phyloP scores from a whole-genome alignment of 345 rosid genomes.

The Hypericum perforatum region DNA sequence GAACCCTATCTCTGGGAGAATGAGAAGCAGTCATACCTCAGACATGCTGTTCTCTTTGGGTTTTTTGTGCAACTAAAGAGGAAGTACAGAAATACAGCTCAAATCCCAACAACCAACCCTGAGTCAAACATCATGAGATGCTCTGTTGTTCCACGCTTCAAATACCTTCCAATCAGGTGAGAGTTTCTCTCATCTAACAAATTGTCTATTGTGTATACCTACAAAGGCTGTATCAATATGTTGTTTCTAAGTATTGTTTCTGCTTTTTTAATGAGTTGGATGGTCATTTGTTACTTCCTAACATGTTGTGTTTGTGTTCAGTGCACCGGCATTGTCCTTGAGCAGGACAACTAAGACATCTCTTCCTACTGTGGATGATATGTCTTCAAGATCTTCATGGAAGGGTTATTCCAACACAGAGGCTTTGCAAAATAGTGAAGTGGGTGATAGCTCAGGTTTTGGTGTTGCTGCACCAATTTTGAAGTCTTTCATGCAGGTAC shows the following conservation, averaged over 20 bases:
- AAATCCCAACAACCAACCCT: conserved; percentile 83
- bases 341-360: conserved; percentile 56
- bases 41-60: conserved; percentile 96
- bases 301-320: conserved; percentile 10
- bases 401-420: conserved; percentile 62
- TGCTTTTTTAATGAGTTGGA: too few species aligned
- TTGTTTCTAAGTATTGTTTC: too few species aligned
- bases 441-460: conserved; percentile 56
- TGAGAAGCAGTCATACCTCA: conserved; percentile 77
- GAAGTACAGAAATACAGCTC: conserved; percentile 70
- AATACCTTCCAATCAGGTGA: conserved; percentile 94
- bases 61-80: conserved; percentile 96
- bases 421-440: conserved; percentile 48
- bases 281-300: background rate
- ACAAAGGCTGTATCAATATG: too few species aligned
- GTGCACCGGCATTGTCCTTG: conserved; percentile 83
- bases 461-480: conserved; percentile 82
- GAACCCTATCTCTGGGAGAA: conserved; percentile 96
- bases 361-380: conserved; percentile 36
- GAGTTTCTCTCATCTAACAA: conserved; percentile 9
- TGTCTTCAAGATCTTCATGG: conserved; percentile 52
- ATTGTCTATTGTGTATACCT: background rate
- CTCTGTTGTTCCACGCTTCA: conserved; percentile 86
- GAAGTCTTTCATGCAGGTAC: conserved; percentile 91
- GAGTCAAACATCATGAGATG: conserved; percentile 95